A percentile compares a stretch with the other conserved stretches of the same genome.
Evolutionary conservation across 345 rosid species (phyloP).

Genomic region (Citrus trifoliata): DNA sequence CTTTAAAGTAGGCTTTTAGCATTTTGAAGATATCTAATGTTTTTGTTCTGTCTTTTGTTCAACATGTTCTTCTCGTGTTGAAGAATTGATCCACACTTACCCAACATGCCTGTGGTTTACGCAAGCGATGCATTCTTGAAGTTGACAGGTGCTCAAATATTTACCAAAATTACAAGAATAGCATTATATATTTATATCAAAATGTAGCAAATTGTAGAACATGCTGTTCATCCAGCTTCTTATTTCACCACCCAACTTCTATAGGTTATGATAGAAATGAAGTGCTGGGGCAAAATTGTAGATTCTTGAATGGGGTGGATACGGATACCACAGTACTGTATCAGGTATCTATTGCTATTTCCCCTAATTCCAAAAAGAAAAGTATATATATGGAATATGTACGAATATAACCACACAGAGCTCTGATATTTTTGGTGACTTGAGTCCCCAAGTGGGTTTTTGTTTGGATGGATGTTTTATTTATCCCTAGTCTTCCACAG

Average conservation of each 20-base stretch:
- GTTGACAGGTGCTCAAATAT: slow-evolving; percentile 60
- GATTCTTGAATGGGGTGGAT: slow-evolving; percentile 67
- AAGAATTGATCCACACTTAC: slow-evolving; percentile 77
- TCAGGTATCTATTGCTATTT: slow-evolving; percentile 40
- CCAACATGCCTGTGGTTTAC: slow-evolving; percentile 79
- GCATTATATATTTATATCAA: background rate
- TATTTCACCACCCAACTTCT: slow-evolving; percentile 8
- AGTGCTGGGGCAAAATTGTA: slow-evolving; percentile 75
- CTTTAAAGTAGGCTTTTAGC: slow-evolving; percentile 11
- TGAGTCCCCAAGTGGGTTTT: slow-evolving; percentile 3
- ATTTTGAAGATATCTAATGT: slow-evolving; percentile 26
- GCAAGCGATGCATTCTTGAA: slow-evolving; percentile 90
- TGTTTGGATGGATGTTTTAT: slow-evolving; percentile 6
- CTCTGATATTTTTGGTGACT: background rate
- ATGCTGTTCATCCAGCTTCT: slow-evolving; percentile 9
- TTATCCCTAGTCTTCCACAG: slow-evolving; percentile 34
- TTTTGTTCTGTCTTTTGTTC: slow-evolving; percentile 7
- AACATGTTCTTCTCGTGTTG: slow-evolving; percentile 21
- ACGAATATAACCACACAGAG: no score
- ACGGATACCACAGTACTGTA: slow-evolving; percentile 53
- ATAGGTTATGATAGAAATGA: slow-evolving; percentile 80
- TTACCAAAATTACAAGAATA: background rate
- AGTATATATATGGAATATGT: no score
- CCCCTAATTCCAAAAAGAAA: background rate
- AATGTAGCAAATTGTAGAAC: background rate